These are phyloP conservation scores for Fusarium secorum DNA, from an alignment of 2,329 filamentous ascomycete species.

Conservation along the genomic window DNA sequence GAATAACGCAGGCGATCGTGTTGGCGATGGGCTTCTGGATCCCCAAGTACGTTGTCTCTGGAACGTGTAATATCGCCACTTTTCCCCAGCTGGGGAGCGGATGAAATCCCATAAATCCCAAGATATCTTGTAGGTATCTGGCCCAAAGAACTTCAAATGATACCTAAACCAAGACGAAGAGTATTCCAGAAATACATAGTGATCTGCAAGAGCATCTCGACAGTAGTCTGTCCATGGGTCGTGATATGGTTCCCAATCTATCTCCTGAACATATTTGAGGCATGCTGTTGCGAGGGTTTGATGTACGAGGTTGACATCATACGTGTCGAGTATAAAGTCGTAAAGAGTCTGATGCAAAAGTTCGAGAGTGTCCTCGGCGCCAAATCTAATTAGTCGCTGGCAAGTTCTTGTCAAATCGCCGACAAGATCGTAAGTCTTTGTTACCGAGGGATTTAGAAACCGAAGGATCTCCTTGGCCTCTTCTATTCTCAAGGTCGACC, in stretches of 20 bases:
- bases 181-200: conserved; percentile 19
- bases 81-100: conserved; percentile 21
- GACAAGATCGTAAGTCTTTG: conserved; percentile 25
- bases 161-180: conserved; percentile 15
- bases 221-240: background rate
- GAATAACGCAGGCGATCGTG: background rate
- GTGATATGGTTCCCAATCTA: conserved; percentile 16
- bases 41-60: background rate
- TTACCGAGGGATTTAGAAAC: conserved; percentile 24
- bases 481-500: conserved; percentile 2
- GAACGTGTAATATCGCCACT: conserved; percentile 11
- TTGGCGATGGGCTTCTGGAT: background rate
- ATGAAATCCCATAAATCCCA: conserved; percentile 30
- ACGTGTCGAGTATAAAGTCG: conserved; percentile 32
- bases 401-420: conserved; percentile 29
- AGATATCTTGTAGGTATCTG: background rate
- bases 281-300: conserved; percentile 15
- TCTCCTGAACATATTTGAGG: conserved; percentile 12
- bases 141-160: conserved; percentile 22
- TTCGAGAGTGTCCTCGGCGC: conserved; percentile 22
- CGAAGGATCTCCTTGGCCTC: conserved; percentile 30
- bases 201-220: background rate
- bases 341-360: conserved; percentile 36
- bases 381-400: conserved; percentile 28
- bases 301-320: conserved; percentile 22